These are phyloP conservation scores for Phaseolus lunatus DNA, from an alignment of 306 rosid genomes.

Conservation along the genomic window DNA sequence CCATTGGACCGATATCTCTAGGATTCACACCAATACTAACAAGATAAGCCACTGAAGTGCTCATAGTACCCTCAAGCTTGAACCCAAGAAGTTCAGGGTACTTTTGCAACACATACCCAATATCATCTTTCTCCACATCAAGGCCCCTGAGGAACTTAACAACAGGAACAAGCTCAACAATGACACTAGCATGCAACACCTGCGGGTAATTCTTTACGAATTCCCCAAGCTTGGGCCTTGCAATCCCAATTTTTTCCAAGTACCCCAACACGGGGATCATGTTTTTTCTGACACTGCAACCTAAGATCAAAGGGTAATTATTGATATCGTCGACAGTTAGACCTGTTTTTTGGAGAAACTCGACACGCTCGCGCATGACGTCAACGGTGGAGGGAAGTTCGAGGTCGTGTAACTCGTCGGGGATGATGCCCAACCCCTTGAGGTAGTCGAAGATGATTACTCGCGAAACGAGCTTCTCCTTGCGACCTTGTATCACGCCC, in stretches of 20 bases:
- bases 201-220: slow-evolving; percentile 81
- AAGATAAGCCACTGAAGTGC: slow-evolving; percentile 93
- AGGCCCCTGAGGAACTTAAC: slow-evolving; percentile 88
- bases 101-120: slow-evolving; percentile 86
- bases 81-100: slow-evolving; percentile 94
- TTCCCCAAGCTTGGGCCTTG: slow-evolving; percentile 75
- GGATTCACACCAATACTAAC: slow-evolving; percentile 91
- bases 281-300: slow-evolving; percentile 86
- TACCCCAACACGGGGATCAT: slow-evolving; percentile 86
- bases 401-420: slow-evolving; percentile 78
- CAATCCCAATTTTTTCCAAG: slow-evolving; percentile 89
- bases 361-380: slow-evolving; percentile 85
- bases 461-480: slow-evolving; percentile 88
- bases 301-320: slow-evolving; percentile 80
- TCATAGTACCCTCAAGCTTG: slow-evolving; percentile 97
- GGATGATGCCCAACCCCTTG: slow-evolving; percentile 80
- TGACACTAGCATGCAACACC: slow-evolving; percentile 90
- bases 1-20: slow-evolving; percentile 96
- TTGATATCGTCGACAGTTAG: slow-evolving; percentile 78
- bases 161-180: slow-evolving; percentile 95
- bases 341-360: slow-evolving; percentile 83
- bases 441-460: slow-evolving; percentile 83
- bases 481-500: slow-evolving; percentile 95
- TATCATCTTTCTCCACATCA: slow-evolving; percentile 84
- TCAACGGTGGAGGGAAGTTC: slow-evolving; percentile 92